Percentiles rank a stretch among this genome's conserved stretches.
Conservation (phyloP, 2,329 filamentous ascomycete genomes). For the Penicillium sp. region DNA sequence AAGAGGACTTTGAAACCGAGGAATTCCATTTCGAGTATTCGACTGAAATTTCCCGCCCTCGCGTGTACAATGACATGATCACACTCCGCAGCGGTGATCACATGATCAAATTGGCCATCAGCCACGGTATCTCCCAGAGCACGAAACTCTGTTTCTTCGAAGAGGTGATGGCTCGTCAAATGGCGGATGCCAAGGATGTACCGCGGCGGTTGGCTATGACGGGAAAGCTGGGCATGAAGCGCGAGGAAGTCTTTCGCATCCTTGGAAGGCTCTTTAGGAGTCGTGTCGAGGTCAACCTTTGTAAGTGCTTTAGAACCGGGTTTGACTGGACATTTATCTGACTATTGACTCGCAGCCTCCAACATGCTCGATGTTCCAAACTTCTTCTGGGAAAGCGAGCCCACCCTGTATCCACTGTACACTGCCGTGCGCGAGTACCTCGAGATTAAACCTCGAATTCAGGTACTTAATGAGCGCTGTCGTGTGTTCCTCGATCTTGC, state of each 20-base stretch:
- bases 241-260: slow-evolving; percentile 87
- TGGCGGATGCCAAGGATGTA: slow-evolving; percentile 87
- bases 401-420: slow-evolving; percentile 90
- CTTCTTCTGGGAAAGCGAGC: slow-evolving; percentile 81
- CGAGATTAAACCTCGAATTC: slow-evolving; percentile 91
- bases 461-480: slow-evolving; percentile 94
- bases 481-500: slow-evolving; percentile 93
- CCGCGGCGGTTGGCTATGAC: slow-evolving; percentile 84
- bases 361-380: slow-evolving; percentile 95
- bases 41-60: slow-evolving; percentile 71
- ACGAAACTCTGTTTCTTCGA: slow-evolving; percentile 96
- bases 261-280: slow-evolving; percentile 87
- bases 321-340: neutral
- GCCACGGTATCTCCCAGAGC: slow-evolving; percentile 93
- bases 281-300: slow-evolving; percentile 93
- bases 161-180: slow-evolving; percentile 89
- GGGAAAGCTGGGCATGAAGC: slow-evolving; percentile 82
- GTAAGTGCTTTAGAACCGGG: slow-evolving; percentile 52
- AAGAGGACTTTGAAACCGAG: slow-evolving; percentile 92
- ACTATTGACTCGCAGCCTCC: slow-evolving; percentile 54
- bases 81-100: slow-evolving; percentile 90
- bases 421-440: slow-evolving; percentile 92
- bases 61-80: slow-evolving; percentile 99
- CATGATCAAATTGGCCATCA: slow-evolving; percentile 98
- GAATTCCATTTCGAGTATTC: slow-evolving; percentile 99